phyloP scores from a whole-genome alignment of 2,329 filamentous ascomycete species.

The Colletotrichum sp. region DNA sequence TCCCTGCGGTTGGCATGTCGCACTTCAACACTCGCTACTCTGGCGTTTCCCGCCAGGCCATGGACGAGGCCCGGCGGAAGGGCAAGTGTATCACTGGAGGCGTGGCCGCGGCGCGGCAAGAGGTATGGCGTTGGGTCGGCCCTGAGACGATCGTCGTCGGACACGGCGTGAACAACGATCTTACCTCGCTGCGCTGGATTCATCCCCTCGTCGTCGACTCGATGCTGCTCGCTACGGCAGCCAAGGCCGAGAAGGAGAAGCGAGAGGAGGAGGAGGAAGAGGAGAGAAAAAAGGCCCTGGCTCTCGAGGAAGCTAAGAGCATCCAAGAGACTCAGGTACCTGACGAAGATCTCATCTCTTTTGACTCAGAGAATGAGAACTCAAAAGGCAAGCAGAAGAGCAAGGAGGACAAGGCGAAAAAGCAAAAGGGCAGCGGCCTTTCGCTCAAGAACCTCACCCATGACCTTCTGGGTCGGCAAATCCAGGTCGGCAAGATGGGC shows the following conservation, averaged over 20 bases:
- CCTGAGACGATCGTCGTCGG: constrained; percentile 53
- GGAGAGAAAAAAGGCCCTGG: constrained; percentile 3
- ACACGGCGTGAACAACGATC: constrained; percentile 48
- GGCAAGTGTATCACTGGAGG: constrained; percentile 42
- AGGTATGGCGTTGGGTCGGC: constrained; percentile 48
- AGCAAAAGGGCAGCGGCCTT: background rate
- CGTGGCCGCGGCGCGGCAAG: constrained; percentile 42
- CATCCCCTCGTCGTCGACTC: constrained; percentile 52
- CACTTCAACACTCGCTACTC: constrained; percentile 57
- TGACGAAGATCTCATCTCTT: constrained; percentile 2
- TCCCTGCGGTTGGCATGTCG: constrained; percentile 47
- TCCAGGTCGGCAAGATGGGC: constrained; percentile 38
- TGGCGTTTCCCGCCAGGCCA: constrained; percentile 46
- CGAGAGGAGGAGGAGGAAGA: constrained; percentile 15
- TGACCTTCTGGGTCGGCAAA: constrained; percentile 40
- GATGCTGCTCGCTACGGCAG: constrained; percentile 34
- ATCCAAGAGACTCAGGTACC: background rate
- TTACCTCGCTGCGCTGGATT: constrained; percentile 52
- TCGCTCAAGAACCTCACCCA: constrained; percentile 42
- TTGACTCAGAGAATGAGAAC: background rate
- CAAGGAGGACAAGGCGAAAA: constrained; percentile 20
- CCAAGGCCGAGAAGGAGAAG: constrained; percentile 13
- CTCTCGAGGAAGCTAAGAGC: background rate
- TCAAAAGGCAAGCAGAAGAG: constrained; percentile 8
- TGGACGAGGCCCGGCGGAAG: constrained; percentile 38